These are phyloP conservation scores for Hypoxylon sp. DNA, from an alignment of 2,329 filamentous ascomycete genomes.

Conservation along the genomic window DNA sequence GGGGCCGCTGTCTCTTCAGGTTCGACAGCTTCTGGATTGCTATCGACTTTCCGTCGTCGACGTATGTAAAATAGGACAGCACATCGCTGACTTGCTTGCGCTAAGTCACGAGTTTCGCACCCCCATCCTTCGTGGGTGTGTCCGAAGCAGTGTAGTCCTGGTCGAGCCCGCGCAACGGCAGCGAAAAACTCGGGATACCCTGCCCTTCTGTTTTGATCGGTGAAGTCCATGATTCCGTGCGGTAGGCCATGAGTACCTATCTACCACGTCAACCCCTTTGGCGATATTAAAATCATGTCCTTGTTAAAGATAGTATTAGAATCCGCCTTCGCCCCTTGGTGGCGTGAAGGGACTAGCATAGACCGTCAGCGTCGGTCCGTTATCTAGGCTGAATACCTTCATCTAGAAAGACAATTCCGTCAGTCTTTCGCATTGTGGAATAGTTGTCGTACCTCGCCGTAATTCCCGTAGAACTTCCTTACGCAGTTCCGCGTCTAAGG, in stretches of 20 bases:
- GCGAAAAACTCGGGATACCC: constrained; percentile 63
- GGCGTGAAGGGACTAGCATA: constrained; percentile 70
- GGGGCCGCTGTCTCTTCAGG: constrained; percentile 45
- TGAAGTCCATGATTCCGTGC: constrained; percentile 64
- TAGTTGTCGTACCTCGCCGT: constrained; percentile 57
- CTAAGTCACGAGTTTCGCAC: constrained; percentile 69
- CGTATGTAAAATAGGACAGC: constrained; percentile 59
- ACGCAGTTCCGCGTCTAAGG: constrained; percentile 45
- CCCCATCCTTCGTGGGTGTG: constrained; percentile 75
- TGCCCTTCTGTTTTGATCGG: constrained; percentile 51
- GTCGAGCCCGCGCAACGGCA: constrained; percentile 61
- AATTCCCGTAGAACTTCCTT: constrained; percentile 57
- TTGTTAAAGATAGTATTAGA: constrained; percentile 61
- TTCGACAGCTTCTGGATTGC: constrained; percentile 56
- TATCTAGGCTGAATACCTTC: constrained; percentile 67
- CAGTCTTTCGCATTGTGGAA: constrained; percentile 56
- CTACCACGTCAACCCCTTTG: constrained; percentile 60
- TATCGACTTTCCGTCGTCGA: constrained; percentile 60
- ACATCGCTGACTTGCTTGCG: constrained; percentile 48
- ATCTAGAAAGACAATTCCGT: constrained; percentile 64
- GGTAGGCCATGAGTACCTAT: constrained; percentile 72
- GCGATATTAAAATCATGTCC: constrained; percentile 59
- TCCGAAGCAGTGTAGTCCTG: constrained; percentile 69
- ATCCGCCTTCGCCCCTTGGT: constrained; percentile 62
- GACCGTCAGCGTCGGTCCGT: constrained; percentile 64